Evolutionary conservation across 129 eudicot genomes (phyloP).

Genomic region (Erigeron canadensis): DNA sequence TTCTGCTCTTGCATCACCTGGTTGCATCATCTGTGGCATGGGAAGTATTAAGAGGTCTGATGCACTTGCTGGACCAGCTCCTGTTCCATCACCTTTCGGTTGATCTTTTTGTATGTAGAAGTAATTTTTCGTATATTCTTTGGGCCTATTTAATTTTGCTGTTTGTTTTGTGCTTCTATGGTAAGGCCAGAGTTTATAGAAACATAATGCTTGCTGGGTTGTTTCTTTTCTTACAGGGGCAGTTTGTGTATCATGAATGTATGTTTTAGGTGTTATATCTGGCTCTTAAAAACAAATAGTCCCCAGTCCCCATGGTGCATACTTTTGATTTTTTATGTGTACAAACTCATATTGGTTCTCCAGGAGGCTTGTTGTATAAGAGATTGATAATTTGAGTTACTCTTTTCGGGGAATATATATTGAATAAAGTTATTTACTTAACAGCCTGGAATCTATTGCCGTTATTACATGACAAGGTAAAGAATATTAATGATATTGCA

Average conservation of each 20-base stretch:
- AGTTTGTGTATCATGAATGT: constrained; percentile 27
- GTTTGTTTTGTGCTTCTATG: neutral
- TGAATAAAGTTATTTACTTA: no score
- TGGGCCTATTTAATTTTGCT: constrained; percentile 8
- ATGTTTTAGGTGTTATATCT: constrained; percentile 26
- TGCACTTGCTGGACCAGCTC: constrained; percentile 81
- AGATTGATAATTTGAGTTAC: neutral
- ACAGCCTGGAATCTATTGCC: no score
- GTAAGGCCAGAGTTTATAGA: constrained; percentile 16
- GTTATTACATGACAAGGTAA: no score
- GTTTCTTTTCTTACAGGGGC: constrained; percentile 8
- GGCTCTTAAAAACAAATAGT: constrained; percentile 23
- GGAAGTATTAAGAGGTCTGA: constrained; percentile 98
- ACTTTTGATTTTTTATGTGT: constrained; percentile 10
- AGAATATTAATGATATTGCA: neutral
- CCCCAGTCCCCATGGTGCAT: neutral
- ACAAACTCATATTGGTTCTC: constrained; percentile 9
- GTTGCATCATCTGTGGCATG: constrained; percentile 98
- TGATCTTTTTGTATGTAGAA: constrained; percentile 33
- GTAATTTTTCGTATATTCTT: constrained; percentile 6
- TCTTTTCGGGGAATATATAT: no score
- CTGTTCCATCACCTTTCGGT: constrained; percentile 94
- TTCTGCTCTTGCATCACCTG: constrained; percentile 88
- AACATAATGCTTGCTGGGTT: neutral
- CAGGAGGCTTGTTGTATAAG: constrained; percentile 27